Evolutionary conservation across 1,139 yeast species (phyloP), one percentile per base, ranked within the genome.

Genomic region (Blastobotrys malaysiensis): DNA sequence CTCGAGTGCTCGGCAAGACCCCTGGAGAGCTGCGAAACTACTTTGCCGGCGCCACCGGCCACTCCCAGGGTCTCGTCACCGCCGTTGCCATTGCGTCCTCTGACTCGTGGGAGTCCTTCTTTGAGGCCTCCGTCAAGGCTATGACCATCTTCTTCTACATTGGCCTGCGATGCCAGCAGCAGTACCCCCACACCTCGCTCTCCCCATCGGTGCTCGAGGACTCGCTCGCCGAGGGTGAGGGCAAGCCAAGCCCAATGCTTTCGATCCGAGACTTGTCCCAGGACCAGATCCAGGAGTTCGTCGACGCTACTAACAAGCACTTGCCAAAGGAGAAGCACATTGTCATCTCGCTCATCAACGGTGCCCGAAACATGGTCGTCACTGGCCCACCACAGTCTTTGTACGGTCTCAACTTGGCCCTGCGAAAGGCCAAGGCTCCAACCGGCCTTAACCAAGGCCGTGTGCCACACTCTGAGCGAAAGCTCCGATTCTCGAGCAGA

Each of bases 321-420:
- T 82, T 93, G 74, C 98, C 99, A 64, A 75, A 77, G 56, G 96
- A 89, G 67, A 89, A 89, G 74, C 97, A 89, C 69, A 86, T 93
- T 67, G 88, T 86, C 58, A 85, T 93, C 63, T 90, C 98, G 53
- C 82, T 93, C 69, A 80, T 91, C 64, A 93, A 93, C 69, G 99
- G 99, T 71, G 96, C 97, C 49, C 84, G 96, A 76, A 89, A 90
- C 73, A 80, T 90, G 76, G 99, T 93, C 58, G 88, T 93, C 54
- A 83, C 96, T 43, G 99, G 99, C 71, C 99, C 99, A 52, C 98
- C 99, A 55, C 97, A 90, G 78, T 90, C 98, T n/a, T 79, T 93
- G 63, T 93, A 93, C 67, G 99, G 99, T 78, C 82, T 93, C 67
- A 91, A 91, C 74, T 79, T 93, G 69, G 81, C 93, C 57, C 79